These are phyloP conservation scores for Bonnemaisonia californica DNA, from an alignment of 31 red algal genomes.

Conservation along the genomic window DNA sequence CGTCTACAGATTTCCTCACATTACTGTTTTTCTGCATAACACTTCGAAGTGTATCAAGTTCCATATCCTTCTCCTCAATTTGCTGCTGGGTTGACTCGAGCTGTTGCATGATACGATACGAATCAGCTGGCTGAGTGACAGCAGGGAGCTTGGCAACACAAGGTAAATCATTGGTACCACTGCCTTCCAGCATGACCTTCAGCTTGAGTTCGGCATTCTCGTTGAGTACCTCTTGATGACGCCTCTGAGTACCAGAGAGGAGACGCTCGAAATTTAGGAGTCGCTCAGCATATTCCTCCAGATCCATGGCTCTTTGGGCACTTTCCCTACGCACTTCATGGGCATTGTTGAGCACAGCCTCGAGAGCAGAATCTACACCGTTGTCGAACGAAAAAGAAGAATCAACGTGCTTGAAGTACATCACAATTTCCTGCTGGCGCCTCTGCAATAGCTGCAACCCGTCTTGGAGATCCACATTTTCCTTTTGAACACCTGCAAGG, in stretches of 20 bases:
- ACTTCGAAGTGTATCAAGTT: background rate
- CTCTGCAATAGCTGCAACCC: background rate
- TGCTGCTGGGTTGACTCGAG: background rate
- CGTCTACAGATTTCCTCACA: conserved; percentile 20
- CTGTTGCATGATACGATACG: background rate
- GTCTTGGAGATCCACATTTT: conserved; percentile 25
- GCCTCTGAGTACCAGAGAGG: conserved; percentile 11
- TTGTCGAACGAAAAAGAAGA: conserved; percentile 22
- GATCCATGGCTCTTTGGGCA: background rate
- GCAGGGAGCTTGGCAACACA: background rate
- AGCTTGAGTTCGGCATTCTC: conserved; percentile 43
- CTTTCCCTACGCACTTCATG: conserved; percentile 11
- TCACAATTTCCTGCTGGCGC: conserved; percentile 21
- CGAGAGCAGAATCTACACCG: conserved; percentile 24
- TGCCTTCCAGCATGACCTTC: background rate
- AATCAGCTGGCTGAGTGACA: background rate
- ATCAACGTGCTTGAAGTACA: conserved; percentile 36
- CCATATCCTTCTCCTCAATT: background rate
- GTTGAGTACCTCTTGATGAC: conserved; percentile 15
- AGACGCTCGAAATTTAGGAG: conserved; percentile 29
- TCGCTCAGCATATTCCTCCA: conserved; percentile 37
- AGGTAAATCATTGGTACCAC: background rate
- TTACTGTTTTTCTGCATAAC: background rate
- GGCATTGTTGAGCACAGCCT: conserved; percentile 6
- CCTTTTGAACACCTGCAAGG: conserved; percentile 6